Conservation (phyloP, 768 basidiomycete genomes). For the Lentinula raphanica region DNA sequence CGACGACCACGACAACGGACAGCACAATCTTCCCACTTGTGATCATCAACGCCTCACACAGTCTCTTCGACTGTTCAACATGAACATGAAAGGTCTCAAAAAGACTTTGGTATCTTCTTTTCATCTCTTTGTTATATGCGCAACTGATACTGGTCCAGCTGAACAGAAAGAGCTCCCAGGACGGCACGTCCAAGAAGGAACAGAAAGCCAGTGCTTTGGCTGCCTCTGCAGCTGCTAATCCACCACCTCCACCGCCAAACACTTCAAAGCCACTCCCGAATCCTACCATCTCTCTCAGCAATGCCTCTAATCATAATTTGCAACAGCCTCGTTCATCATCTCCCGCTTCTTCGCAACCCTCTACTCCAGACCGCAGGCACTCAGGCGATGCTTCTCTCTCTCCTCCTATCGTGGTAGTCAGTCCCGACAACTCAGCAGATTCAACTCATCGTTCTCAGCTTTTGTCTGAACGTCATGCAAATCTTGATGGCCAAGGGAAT, state of each 20-base stretch:
- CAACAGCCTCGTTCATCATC: slow-evolving; percentile 41
- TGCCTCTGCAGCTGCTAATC: slow-evolving; percentile 24
- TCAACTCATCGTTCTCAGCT: slow-evolving; percentile 35
- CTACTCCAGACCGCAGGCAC: slow-evolving; percentile 59
- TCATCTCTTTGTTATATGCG: slow-evolving; percentile 6
- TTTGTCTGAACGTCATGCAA: slow-evolving; percentile 42
- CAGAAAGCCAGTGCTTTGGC: slow-evolving; percentile 42
- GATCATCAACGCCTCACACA: neutral
- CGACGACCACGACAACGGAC: neutral
- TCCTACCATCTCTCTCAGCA: slow-evolving; percentile 31
- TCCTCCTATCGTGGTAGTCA: slow-evolving; percentile 86
- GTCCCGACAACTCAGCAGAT: slow-evolving; percentile 59
- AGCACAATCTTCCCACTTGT: neutral
- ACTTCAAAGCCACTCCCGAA: slow-evolving; percentile 57
- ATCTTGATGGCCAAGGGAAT: slow-evolving; percentile 40
- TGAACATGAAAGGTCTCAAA: slow-evolving; percentile 75
- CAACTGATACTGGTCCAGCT: slow-evolving; percentile 39
- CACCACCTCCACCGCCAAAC: slow-evolving; percentile 62
- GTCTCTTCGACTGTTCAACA: slow-evolving; percentile 6
- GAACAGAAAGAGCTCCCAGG: slow-evolving; percentile 62
- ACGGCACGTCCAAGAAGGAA: slow-evolving; percentile 69
- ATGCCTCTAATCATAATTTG: slow-evolving; percentile 25
- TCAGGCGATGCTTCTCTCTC: slow-evolving; percentile 45
- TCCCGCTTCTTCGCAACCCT: slow-evolving; percentile 31
- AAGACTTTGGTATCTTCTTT: slow-evolving; percentile 62